phyloP scores from a whole-genome alignment of 768 basidiomycete genomes.

The Hypholoma fasciculare region DNA sequence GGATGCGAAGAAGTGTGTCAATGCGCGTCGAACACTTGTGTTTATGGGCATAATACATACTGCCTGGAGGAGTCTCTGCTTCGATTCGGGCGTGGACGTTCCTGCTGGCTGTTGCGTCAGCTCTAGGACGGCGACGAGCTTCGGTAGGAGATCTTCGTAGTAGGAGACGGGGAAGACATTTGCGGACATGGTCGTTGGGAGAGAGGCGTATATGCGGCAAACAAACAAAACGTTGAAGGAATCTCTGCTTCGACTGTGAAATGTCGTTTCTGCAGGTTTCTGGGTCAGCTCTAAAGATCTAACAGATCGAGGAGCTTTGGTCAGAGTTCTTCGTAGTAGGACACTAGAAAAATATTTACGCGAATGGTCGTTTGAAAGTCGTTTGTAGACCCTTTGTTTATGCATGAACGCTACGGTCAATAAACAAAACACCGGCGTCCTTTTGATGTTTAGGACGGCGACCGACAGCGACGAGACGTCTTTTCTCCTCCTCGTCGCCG shows the following conservation, averaged over 20 bases:
- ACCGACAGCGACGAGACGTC: not conserved
- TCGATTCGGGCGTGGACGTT: slow-evolving; percentile 53
- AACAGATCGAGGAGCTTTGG: slow-evolving; percentile 59
- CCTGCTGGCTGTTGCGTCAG: slow-evolving; percentile 60
- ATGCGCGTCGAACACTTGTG: not conserved
- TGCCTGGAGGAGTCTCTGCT: slow-evolving; percentile 66
- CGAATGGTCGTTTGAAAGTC: slow-evolving; percentile 1
- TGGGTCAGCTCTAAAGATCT: slow-evolving; percentile 64
- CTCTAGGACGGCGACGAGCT: slow-evolving; percentile 61
- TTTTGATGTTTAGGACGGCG: slow-evolving; percentile 2
- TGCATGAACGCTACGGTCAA: slow-evolving; percentile 8
- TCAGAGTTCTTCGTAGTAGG: slow-evolving; percentile 56
- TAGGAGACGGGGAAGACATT: slow-evolving; percentile 40
- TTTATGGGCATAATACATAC: slow-evolving; percentile 31
- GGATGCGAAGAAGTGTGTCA: slow-evolving; percentile 22
- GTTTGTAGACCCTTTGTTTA: not conserved
- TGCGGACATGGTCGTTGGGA: slow-evolving; percentile 5
- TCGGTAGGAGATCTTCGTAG: slow-evolving; percentile 59
- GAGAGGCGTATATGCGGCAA: slow-evolving; percentile 5
- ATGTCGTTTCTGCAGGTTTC: too few species aligned
- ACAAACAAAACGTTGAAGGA: slow-evolving; percentile 42
- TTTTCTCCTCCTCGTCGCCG: not conserved
- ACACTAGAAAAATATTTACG: slow-evolving; percentile 37
- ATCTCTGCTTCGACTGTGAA: slow-evolving; percentile 65
- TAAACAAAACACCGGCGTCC: slow-evolving; percentile 15